Percentiles rank a stretch among this genome's conserved stretches.
Conservation (phyloP, 2,329 filamentous ascomycete species). For the Aspergillus tamarii region DNA sequence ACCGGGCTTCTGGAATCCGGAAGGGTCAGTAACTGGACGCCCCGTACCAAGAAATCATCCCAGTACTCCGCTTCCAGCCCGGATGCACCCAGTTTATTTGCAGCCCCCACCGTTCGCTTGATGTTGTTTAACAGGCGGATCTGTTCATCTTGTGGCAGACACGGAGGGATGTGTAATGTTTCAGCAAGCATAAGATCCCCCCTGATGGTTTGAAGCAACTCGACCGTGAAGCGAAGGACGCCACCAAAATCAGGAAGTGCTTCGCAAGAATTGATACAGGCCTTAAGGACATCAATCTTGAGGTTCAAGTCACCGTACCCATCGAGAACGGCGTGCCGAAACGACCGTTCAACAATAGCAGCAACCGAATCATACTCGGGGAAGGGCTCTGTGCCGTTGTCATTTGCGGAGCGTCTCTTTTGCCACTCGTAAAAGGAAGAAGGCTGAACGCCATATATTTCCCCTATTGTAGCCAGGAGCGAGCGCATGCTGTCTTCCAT, state of each 20-base stretch:
- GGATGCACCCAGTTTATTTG: conserved; percentile 71
- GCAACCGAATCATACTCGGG: conserved; percentile 39
- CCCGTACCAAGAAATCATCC: conserved; percentile 91
- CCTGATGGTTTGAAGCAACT: conserved; percentile 74
- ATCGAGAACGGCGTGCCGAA: conserved; percentile 50
- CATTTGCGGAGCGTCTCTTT: conserved; percentile 29
- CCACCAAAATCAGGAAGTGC: conserved; percentile 89
- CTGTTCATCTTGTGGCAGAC: conserved; percentile 80
- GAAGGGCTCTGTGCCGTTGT: conserved; percentile 19
- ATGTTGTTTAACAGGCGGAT: conserved; percentile 82
- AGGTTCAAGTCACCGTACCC: conserved; percentile 75
- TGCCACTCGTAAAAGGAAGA: conserved; percentile 40
- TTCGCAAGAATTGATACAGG: conserved; percentile 93
- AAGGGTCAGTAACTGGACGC: conserved; percentile 69
- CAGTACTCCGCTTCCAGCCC: conserved; percentile 83
- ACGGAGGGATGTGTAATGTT: conserved; percentile 69
- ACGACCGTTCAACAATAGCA: conserved; percentile 48
- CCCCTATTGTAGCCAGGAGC: conserved; percentile 42
- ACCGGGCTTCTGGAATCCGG: conserved; percentile 65
- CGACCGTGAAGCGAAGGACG: conserved; percentile 83
- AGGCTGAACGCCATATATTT: conserved; percentile 45
- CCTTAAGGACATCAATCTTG: conserved; percentile 83
- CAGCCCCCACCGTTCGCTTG: conserved; percentile 77
- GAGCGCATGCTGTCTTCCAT: conserved; percentile 47
- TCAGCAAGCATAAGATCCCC: conserved; percentile 76